Conservation (phyloP, 176 grass and related monocot genomes). For the Lolium multiflorum region DNA sequence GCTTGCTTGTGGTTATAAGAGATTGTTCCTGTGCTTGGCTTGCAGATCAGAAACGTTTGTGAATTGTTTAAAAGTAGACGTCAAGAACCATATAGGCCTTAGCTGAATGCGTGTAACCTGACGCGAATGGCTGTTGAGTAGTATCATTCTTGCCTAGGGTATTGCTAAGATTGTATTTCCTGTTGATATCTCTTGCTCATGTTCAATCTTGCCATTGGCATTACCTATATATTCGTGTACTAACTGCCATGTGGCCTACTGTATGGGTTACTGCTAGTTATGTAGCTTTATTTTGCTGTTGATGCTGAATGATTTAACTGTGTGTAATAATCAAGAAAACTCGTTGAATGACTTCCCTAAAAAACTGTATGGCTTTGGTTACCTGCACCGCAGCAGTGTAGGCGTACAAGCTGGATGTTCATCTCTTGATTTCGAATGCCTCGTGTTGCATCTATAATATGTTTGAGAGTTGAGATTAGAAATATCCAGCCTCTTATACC, state of each 20-base stretch:
- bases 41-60: too few relatives aligned
- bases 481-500: neutral
- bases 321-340: too few relatives aligned
- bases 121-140: neutral
- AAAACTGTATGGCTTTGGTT: neutral
- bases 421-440: neutral
- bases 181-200: neutral
- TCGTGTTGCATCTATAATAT: neutral
- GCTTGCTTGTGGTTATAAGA: too few relatives aligned
- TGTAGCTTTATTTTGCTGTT: too few relatives aligned
- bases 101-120: too few relatives aligned
- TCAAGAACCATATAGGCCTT: neutral
- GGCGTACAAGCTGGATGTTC: neutral
- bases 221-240: neutral
- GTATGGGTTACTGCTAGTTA: too few relatives aligned
- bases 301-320: too few relatives aligned
- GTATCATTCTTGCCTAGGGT: neutral
- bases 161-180: neutral
- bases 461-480: neutral
- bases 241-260: neutral
- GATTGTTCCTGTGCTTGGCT: too few relatives aligned
- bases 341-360: too few relatives aligned
- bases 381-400: neutral
- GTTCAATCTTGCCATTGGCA: neutral
- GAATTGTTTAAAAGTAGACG: too few relatives aligned